Percentiles rank a stretch among this genome's conserved stretches.
These are phyloP conservation scores for Saccharomycopsis babjevae DNA, from an alignment of 805 yeast species.

Conservation along the genomic window DNA sequence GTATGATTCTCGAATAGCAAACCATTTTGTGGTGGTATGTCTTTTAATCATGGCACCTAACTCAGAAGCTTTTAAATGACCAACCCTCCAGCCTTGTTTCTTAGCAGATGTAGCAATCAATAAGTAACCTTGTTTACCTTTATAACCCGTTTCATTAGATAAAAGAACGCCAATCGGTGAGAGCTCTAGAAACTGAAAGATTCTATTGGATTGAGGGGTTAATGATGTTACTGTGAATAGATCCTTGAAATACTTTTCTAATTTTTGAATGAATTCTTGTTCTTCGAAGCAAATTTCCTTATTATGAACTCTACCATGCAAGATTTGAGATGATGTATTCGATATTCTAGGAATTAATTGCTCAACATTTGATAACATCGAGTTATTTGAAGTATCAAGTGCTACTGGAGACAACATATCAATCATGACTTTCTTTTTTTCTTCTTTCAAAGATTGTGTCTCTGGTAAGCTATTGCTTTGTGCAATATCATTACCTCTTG, in stretches of 20 bases:
- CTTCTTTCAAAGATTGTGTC: neutral
- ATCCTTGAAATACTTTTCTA: slow-evolving; percentile 60
- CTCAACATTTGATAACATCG: slow-evolving; percentile 10
- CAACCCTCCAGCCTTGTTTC: slow-evolving; percentile 92
- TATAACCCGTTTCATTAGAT: slow-evolving; percentile 69
- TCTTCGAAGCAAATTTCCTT: neutral
- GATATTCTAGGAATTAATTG: slow-evolving; percentile 10
- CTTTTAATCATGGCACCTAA: slow-evolving; percentile 80
- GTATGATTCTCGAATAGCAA: slow-evolving; percentile 74
- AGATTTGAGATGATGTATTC: neutral
- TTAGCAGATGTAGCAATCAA: slow-evolving; percentile 74
- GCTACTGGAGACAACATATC: neutral
- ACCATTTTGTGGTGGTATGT: slow-evolving; percentile 84
- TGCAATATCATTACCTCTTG: neutral
- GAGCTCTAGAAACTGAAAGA: slow-evolving; percentile 81
- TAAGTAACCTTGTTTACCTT: slow-evolving; percentile 84
- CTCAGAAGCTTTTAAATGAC: slow-evolving; percentile 73
- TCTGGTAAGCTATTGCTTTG: neutral
- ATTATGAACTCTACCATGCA: neutral
- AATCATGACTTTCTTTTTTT: neutral
- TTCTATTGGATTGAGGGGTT: slow-evolving; percentile 69
- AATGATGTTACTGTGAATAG: slow-evolving; percentile 51
- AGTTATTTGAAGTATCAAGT: neutral
- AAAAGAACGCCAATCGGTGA: slow-evolving; percentile 80
- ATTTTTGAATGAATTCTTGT: slow-evolving; percentile 26